Evolutionary conservation across 2,329 filamentous ascomycete genomes (phyloP), one percentile per base, ranked within the genome.

Genomic region (Aaosphaeria arxii): DNA sequence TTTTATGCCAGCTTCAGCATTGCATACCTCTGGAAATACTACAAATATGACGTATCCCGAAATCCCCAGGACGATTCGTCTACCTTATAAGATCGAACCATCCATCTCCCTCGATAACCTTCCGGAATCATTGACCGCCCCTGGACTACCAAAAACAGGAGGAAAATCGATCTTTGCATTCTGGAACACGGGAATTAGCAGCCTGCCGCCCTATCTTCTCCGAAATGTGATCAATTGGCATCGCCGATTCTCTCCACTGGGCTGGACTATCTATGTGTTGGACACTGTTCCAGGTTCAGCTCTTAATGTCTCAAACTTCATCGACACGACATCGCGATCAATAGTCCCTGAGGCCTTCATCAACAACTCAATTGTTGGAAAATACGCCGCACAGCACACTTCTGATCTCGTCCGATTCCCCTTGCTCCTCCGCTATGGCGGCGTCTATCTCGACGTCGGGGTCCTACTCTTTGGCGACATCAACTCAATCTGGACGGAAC

Each of bases 91-190:
- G 33, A n/a, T 36, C n/a, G 33, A 3, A n/a, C 33, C 33, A 9
- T 36, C 33, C 9, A 36, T 36, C n/a, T 36, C 33, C n/a, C 9
- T 42, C 51, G 11, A 36, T 36, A n/a, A 3, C n/a, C 44, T 58
- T n/a, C 55, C 55, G 5, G 5, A 29, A 11, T 36, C 41, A 2
- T 52, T 61, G 5, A 51, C 46, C 1, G 30, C 43, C 5, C 56
- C 55, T 3, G 44, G 73, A 72, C 1, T 55, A 53, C 67, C 74
- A 17, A 61, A 77, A 30, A 58, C 65, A 0, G 60, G 64, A 30
- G 71, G 75, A 41, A 82, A 82, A 59, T 81, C 81, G 42, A 66
- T 83, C 29, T 84, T 79, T 73, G 79, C 81, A 58, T 83, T 81
- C 65, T 84, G 80, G 80, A 72, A 82, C 58, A 66, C 64, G 4